phyloP scores from a whole-genome alignment of 106 monocot species.

The Chionographis japonica region DNA sequence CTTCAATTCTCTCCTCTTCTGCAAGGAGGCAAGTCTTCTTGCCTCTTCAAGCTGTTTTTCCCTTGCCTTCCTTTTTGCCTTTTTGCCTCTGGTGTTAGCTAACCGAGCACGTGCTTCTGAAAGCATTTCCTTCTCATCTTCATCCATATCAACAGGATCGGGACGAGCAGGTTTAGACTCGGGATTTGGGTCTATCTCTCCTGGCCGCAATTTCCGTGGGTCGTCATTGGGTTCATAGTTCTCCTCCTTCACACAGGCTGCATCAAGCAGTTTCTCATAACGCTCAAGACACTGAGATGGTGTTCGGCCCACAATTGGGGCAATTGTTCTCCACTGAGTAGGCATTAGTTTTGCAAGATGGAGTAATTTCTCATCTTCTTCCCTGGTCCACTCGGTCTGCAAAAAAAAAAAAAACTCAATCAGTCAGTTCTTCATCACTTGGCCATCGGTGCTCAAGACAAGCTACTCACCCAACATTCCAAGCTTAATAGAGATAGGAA shows the following conservation, averaged over 20 bases:
- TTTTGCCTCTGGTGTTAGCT: conserved; percentile 94
- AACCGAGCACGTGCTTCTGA: conserved; percentile 96
- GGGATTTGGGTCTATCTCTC: conserved; percentile 97
- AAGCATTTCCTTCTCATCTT: conserved; percentile 99
- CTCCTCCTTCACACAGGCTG: conserved; percentile 92
- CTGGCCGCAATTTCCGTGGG: conserved; percentile 87
- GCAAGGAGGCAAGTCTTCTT: conserved; percentile 92
- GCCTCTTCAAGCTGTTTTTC: conserved; percentile 99
- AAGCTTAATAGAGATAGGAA: no score
- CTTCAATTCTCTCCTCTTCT: conserved; percentile 93
- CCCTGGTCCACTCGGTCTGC: conserved; percentile 98
- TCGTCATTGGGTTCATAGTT: conserved; percentile 88
- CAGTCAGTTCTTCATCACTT: not conserved
- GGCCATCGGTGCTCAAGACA: no score
- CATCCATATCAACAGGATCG: conserved; percentile 99
- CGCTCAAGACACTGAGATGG: conserved; percentile 98
- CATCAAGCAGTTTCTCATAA: conserved; percentile 94
- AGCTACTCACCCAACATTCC: no score
- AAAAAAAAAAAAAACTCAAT: conserved; percentile 13
- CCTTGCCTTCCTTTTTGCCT: conserved; percentile 97
- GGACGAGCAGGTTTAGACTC: conserved; percentile 97
- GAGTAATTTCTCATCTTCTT: conserved; percentile 96
- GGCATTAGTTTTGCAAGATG: conserved; percentile 99
- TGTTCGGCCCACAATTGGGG: conserved; percentile 93
- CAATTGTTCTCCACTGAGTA: conserved; percentile 99